Conservation (phyloP, 148 eudicot species). For the Simmondsia chinensis region DNA sequence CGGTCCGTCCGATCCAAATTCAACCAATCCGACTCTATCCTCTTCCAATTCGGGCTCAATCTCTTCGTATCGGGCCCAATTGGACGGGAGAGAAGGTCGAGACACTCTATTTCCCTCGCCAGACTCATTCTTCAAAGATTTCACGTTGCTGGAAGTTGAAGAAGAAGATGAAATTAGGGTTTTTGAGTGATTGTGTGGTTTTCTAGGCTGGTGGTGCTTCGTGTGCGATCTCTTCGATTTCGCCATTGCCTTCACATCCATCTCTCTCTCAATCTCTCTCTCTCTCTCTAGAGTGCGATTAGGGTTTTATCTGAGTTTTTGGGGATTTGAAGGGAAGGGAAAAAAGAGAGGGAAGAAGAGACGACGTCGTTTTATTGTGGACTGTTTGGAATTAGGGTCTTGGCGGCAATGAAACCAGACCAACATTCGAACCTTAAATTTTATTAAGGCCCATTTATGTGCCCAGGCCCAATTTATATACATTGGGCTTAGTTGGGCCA, state of each 20-base stretch:
- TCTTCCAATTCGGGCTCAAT: slow-evolving; percentile 5
- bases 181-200: slow-evolving; percentile 16
- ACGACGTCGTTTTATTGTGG: too few species aligned
- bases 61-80: slow-evolving; percentile 32
- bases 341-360: too few species aligned
- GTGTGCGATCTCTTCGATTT: slow-evolving; percentile 41
- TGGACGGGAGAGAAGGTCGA: slow-evolving; percentile 29
- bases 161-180: slow-evolving; percentile 7
- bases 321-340: too few species aligned
- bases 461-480: too few species aligned
- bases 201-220: slow-evolving; percentile 29
- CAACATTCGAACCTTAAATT: too few species aligned
- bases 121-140: slow-evolving; percentile 7
- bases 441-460: too few species aligned
- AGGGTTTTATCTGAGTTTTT: too few species aligned
- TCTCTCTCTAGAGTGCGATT: too few species aligned
- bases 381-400: too few species aligned
- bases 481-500: too few species aligned
- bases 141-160: slow-evolving; percentile 2
- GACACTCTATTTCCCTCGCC: slow-evolving; percentile 3
- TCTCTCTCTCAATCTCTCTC: too few species aligned
- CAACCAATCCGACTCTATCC: background rate
- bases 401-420: too few species aligned
- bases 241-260: slow-evolving; percentile 35
- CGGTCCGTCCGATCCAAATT: slow-evolving; percentile 16